phyloP scores from a whole-genome alignment of 1,284 basidiomycete genomes.

The Boletus sp. region DNA sequence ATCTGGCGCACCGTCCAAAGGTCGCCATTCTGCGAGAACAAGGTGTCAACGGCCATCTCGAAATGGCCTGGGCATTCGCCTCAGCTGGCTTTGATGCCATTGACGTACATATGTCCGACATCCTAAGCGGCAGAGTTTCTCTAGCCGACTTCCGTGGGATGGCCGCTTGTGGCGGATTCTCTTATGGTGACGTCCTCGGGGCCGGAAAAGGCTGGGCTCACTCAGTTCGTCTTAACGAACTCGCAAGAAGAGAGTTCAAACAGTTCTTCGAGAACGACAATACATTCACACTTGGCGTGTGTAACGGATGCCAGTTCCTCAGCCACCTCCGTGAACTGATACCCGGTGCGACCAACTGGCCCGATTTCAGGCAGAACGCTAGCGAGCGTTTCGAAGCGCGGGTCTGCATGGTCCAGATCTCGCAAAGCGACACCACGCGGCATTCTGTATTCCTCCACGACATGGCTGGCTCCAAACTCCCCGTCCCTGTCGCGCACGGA shows the following conservation, averaged over 20 bases:
- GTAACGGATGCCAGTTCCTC: slow-evolving; percentile 98
- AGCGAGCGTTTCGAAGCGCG: slow-evolving; percentile 92
- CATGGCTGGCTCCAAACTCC: slow-evolving; percentile 85
- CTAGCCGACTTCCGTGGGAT: slow-evolving; percentile 79
- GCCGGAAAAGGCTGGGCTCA: slow-evolving; percentile 98
- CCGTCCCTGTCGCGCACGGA: slow-evolving; percentile 94
- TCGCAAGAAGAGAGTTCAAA: slow-evolving; percentile 72
- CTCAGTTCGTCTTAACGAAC: slow-evolving; percentile 80
- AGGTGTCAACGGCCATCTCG: slow-evolving; percentile 96
- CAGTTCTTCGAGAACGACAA: slow-evolving; percentile 77
- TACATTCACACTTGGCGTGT: slow-evolving; percentile 92
- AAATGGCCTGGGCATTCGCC: slow-evolving; percentile 98
- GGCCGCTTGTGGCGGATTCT: slow-evolving; percentile 97
- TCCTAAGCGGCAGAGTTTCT: slow-evolving; percentile 68
- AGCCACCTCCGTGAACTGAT: slow-evolving; percentile 84
- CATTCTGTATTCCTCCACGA: slow-evolving; percentile 81
- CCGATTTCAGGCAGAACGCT: slow-evolving; percentile 85
- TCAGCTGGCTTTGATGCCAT: slow-evolving; percentile 91
- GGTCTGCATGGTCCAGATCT: slow-evolving; percentile 76
- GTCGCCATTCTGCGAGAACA: slow-evolving; percentile 97
- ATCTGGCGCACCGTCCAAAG: slow-evolving; percentile 61
- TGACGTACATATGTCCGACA: slow-evolving; percentile 98
- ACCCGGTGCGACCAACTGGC: slow-evolving; percentile 85
- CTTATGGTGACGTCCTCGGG: slow-evolving; percentile 96
- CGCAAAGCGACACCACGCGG: slow-evolving; percentile 50